Base-by-base conservation (phyloP, 2,329 filamentous ascomycete genomes). In the Aspergillus clavatus region DNA sequence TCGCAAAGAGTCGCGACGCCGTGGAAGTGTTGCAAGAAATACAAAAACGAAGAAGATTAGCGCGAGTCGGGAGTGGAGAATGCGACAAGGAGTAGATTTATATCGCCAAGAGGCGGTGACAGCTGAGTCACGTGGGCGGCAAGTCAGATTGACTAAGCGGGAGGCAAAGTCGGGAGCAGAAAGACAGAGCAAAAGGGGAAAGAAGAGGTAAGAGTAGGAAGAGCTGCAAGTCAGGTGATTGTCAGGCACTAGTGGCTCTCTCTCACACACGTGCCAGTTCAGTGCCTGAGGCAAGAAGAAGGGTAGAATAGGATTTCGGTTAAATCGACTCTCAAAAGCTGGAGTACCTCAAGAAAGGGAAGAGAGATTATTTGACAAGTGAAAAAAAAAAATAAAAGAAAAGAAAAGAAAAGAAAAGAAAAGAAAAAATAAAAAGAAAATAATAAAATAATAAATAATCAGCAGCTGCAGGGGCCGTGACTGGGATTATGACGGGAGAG, bases 51-150 rank as follows among this genome's bases (percentile, higher is more conserved):
- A 43, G 44, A 54, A 45, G 45, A 50, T 47, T 51, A 55, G 51
- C 53, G 54, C 59, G 52, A 53, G 52, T 54, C 52, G 59, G 48
- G 53, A 63, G 63, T 63, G 61, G 62, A 65, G 63, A 67, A 66
- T 66, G 64, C 63, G 65, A 67, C 58, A 59, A 56, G 53, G 51
- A 54, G 54, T 5, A 58, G 57, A 60, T 70, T 69, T 71, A 71
- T 71, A 68, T 59, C 60, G 68, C 68, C 68, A 71, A 71, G 67
- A 67, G 55, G 56, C 58, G 54, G 56, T 58, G 42, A 54, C 47
- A 16, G 33, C 33, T 21, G 7, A 26, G 52, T 70, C 68, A 71
- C 68, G 68, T 71, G 68, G 43, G 53, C 48, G 59, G 55, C 55
- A 49, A 55, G 42, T 40, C 27, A 41, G 23, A 31, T 45, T 59